Evolutionary conservation across 2,329 filamentous ascomycete genomes (phyloP), one percentile per base, ranked within the genome.

Genomic region (Plectosphaerella sp.): DNA sequence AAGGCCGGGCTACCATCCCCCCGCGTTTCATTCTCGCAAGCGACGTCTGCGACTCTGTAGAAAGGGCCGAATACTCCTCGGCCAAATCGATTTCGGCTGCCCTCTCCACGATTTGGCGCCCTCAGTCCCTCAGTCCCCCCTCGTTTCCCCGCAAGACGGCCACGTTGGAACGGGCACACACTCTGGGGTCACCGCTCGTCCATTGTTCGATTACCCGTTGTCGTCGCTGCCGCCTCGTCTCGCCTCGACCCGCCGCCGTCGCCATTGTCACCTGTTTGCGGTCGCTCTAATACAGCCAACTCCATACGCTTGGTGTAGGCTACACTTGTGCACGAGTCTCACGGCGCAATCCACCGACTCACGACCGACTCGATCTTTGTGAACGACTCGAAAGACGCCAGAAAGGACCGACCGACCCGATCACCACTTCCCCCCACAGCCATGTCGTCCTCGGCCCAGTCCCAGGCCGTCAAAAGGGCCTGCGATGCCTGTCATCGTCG

Each of bases 401-500:
- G 16, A 14, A 36, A 16, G 28, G 8, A 36, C 28, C 46, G 45
- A 28, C 45, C 10, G 11, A n/a, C n/a, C n/a, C n/a, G 45, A 33
- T 22, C 18, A 33, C 45, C 7, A 25, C 45, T 28, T 18, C 41
- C 41, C 35, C n/a, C n/a, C n/a, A n/a, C 41, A 33, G 37, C 45
- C 36, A 41, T 49, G 48, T 35, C 18, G n/a, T 43, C 48, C 33
- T 47, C 48, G 46, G 57, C 61, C 58, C 77, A 77, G 77, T 69
- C 75, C 43, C 75, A 77, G 58, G 76, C 78, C 57, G 76, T 81
- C 48, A 81, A 81, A 63, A 72, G 84, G 64, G 86, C 86, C 54
- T 89, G 86, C 72, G 86, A 89, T 67, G 85, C 84, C 62, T 89
- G 86, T 66, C 86, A 88, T 73, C 83, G 84, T 58, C 82, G 86